Conservation (phyloP, 805 yeast genomes). For the Sungouiozyma intestinalis region DNA sequence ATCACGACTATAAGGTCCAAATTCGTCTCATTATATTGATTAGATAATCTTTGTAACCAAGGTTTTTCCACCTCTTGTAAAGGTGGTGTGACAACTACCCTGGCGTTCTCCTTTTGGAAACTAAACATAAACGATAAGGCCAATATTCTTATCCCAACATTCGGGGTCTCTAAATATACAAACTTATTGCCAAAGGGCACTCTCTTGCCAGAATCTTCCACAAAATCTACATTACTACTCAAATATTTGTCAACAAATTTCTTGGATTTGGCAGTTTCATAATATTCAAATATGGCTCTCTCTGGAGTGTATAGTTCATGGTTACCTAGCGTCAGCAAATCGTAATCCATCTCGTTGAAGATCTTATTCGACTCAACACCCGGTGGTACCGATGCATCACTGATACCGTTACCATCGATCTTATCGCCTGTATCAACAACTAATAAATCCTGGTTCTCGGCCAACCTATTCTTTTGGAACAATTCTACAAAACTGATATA, state of each 20-base stretch:
- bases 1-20: conserved; percentile 61
- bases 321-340: conserved; percentile 76
- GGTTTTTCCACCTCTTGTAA: conserved; percentile 40
- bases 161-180: conserved; percentile 54
- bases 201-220: conserved; percentile 33
- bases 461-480: conserved; percentile 30
- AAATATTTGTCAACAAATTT: conserved; percentile 55
- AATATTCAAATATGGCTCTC: conserved; percentile 55
- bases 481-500: conserved; percentile 56
- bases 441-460: conserved; percentile 47
- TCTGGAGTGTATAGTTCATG: conserved; percentile 75
- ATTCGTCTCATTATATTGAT: conserved; percentile 27
- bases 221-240: conserved; percentile 59
- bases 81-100: conserved; percentile 51
- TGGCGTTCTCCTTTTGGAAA: conserved; percentile 46
- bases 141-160: conserved; percentile 41
- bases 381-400: conserved; percentile 68
- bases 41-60: conserved; percentile 52
- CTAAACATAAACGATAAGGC: conserved; percentile 75
- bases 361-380: conserved; percentile 55
- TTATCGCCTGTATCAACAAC: conserved; percentile 86
- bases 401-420: conserved; percentile 88
- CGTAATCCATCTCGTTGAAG: conserved; percentile 58
- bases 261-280: conserved; percentile 39
- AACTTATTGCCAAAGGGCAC: conserved; percentile 61